Percentiles rank a stretch among this genome's conserved stretches.
Evolutionary conservation across 352 stramenopile species (phyloP).

Genomic region (Stephanocyclus meneghinianus): DNA sequence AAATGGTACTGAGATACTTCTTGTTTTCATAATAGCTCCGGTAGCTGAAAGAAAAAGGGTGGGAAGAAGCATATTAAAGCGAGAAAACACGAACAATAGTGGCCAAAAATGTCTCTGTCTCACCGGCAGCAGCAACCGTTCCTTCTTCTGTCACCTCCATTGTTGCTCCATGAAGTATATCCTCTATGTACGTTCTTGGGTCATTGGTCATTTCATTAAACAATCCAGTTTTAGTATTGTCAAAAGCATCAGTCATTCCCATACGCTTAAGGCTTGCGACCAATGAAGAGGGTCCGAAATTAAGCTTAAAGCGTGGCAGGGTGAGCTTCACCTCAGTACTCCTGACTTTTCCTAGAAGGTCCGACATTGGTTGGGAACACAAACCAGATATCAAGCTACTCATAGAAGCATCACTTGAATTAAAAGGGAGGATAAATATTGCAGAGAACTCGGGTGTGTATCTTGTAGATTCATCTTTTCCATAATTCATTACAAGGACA

Average conservation of each 20-base stretch:
- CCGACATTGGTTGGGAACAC: conserved; percentile 4
- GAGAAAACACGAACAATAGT: no score
- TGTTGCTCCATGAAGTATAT: conserved; percentile 7
- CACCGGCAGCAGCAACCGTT: conserved; percentile 5
- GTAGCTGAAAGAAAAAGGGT: background rate
- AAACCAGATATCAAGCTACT: conserved; percentile 2
- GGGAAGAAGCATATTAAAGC: no score
- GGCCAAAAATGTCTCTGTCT: no score
- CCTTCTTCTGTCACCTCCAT: conserved; percentile 11
- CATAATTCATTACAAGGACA: conserved; percentile 25
- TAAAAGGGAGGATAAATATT: conserved; percentile 10
- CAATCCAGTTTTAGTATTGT: conserved; percentile 7
- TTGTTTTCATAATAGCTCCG: background rate
- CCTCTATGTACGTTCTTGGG: conserved; percentile 1
- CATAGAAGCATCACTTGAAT: conserved; percentile 8
- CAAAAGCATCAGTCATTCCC: conserved; percentile 16
- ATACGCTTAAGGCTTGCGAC: background rate
- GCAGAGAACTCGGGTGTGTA: conserved; percentile 11
- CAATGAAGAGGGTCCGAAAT: conserved; percentile 22
- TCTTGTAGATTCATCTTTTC: background rate
- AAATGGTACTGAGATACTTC: background rate
- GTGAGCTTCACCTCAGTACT: conserved; percentile 16
- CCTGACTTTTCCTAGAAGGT: conserved; percentile 5
- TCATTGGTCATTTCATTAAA: conserved; percentile 9
- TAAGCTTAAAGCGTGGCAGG: conserved; percentile 24